phyloP scores from a whole-genome alignment of 257 asterid genomes.

The Plantago ovata region DNA sequence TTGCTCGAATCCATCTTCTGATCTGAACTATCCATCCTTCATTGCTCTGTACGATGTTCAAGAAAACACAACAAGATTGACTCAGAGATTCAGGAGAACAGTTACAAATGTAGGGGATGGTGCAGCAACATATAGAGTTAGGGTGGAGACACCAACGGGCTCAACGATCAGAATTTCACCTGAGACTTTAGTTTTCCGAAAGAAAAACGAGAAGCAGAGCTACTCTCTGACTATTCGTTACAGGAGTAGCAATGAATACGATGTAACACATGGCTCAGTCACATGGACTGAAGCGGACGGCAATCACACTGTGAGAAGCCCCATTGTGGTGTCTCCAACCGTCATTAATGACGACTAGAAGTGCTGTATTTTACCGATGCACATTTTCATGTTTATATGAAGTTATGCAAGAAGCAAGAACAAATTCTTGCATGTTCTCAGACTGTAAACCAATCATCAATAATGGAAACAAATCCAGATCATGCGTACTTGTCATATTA shows the following conservation, averaged over 20 bases:
- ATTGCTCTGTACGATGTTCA: conserved; percentile 17
- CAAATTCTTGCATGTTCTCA: no score
- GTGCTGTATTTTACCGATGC: no score
- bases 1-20: conserved; percentile 37
- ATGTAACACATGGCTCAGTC: conserved; percentile 24
- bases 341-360: conserved; percentile 17
- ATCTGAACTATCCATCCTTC: conserved; percentile 44
- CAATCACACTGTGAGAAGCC: conserved; percentile 31
- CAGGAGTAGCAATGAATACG: conserved; percentile 5
- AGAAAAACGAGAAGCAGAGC: conserved; percentile 31
- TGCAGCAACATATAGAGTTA: conserved; percentile 24
- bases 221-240: conserved; percentile 26
- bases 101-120: conserved; percentile 41
- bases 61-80: conserved; percentile 12
- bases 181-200: conserved; percentile 22
- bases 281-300: conserved; percentile 32
- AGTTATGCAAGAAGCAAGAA: no score
- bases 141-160: conserved; percentile 24
- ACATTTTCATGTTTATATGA: no score
- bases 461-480: no score
- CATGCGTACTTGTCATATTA: no score
- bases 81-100: conserved; percentile 25
- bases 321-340: conserved; percentile 28
- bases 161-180: conserved; percentile 23
- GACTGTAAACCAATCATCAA: no score